A percentile compares a stretch with the other conserved stretches of the same genome.
Conservation (phyloP, 345 rosid species). For the Gynandropsis gynandra region DNA sequence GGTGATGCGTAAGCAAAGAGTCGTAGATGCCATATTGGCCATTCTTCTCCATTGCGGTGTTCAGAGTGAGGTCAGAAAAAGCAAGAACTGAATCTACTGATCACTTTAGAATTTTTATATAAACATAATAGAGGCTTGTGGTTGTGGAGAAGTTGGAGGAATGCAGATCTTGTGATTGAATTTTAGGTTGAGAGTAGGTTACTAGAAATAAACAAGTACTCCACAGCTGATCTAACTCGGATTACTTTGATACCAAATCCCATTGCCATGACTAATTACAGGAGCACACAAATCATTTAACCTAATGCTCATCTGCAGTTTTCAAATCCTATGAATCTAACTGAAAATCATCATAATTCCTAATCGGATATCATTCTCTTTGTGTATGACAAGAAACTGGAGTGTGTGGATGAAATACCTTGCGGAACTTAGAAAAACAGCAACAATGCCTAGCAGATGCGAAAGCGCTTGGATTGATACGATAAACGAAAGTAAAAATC, state of each 20-base stretch:
- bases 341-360: no score
- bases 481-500: constrained; percentile 9
- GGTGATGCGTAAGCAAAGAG: constrained; percentile 35
- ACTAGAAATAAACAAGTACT: constrained; percentile 7
- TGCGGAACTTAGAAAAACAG: no score
- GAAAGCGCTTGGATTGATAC: constrained; percentile 6
- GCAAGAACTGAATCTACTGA: constrained; percentile 21
- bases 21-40: constrained; percentile 28
- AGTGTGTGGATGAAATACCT: no score
- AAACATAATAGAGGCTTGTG: constrained; percentile 8
- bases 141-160: constrained; percentile 18
- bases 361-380: no score
- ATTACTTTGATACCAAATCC: constrained; percentile 15
- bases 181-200: constrained; percentile 30
- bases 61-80: constrained; percentile 14
- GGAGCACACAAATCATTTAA: constrained; percentile 10
- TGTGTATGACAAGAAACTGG: no score
- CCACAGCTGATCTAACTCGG: constrained; percentile 20
- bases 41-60: constrained; percentile 48
- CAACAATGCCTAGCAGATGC: neutral
- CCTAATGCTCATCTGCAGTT: constrained; percentile 4
- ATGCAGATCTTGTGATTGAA: constrained; percentile 26
- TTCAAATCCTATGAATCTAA: no score
- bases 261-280: constrained; percentile 21
- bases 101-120: constrained; percentile 16